These are phyloP conservation scores for Lachancea thermotolerans DNA, from an alignment of 805 yeast genomes.

Conservation along the genomic window DNA sequence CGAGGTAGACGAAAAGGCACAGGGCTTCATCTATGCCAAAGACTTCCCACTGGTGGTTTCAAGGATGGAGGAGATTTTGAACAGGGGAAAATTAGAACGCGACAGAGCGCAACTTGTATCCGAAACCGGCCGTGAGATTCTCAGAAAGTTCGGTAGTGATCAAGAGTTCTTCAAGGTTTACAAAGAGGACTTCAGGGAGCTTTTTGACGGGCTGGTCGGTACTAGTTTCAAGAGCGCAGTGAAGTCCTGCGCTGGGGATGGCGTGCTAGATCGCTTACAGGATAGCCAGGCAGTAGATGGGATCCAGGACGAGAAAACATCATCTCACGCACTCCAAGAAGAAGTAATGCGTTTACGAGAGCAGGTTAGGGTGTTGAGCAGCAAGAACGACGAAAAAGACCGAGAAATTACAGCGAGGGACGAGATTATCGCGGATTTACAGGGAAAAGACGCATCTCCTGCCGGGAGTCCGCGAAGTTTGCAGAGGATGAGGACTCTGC, in stretches of 20 bases:
- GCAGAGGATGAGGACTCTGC: conserved; percentile 4
- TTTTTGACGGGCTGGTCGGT: conserved; percentile 31
- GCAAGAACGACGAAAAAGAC: conserved; percentile 1
- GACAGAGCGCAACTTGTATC: conserved; percentile 19
- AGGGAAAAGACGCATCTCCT: background rate
- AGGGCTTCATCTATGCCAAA: conserved; percentile 25
- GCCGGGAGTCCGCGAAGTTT: background rate
- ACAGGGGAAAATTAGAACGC: conserved; percentile 7
- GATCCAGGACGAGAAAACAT: background rate
- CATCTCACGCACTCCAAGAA: background rate
- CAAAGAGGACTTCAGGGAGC: conserved; percentile 28
- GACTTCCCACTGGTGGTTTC: conserved; percentile 22
- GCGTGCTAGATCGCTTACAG: background rate
- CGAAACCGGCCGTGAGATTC: conserved; percentile 21
- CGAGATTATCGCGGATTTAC: background rate
- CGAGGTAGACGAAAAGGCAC: conserved; percentile 15
- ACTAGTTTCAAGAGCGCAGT: conserved; percentile 27
- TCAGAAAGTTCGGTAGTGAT: conserved; percentile 27
- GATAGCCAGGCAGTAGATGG: background rate
- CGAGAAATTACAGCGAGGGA: background rate
- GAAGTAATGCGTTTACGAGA: background rate
- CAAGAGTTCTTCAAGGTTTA: conserved; percentile 28
- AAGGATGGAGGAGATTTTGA: conserved; percentile 14
- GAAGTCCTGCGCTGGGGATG: conserved; percentile 6
- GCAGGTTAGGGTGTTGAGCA: background rate